Evolutionary conservation across 108 stramenopile species (phyloP), one percentile per base, ranked within the genome.

Genomic region (Schizochytrium sp.): DNA sequence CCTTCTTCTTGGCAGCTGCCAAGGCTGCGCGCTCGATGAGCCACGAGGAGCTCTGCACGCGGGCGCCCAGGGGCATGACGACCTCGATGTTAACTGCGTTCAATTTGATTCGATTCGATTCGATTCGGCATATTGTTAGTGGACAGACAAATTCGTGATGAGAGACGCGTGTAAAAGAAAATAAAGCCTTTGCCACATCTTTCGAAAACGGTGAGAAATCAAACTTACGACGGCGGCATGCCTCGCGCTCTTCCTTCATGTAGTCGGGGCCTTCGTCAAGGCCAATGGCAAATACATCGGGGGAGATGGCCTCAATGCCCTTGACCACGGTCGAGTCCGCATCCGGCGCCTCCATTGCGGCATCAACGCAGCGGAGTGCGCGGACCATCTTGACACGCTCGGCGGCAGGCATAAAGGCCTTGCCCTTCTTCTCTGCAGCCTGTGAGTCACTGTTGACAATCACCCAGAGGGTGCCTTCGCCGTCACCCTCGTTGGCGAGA

Each of bases 381-480:
- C 76, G 76, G 76, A 83, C 48, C 76, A 83, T 83, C 76, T 83
- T 83, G 51, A 83, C 76, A 16, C 76, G 45, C 76, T 83, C 76
- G 45, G 76, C 76, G 4, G 48, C 45, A 12, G 76, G 76, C 76
- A 83, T 83, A 28, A 83, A 83, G 51, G 76, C 76, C 76, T 83
- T 83, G 76, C 76, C 76, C 51, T 83, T 83, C 76, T 83, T 83
- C 0, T 25, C 51, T 6, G 6, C 23, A 34, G 76, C 76, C 51
- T 83, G 76, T 2, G 12, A 19, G 76, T 83, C 76, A 3, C 51
- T 83, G 76, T 83, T 83, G 0, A 83, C 76, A 34, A 83, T 47
- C 19, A 83, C 76, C 76, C 76, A 83, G 12, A 83, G 51, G 48
- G 76, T 83, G 8, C 76, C 76, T 6, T 83, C 51, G 51, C 76